Conservation (phyloP, 352 stramenopile species). For the Globisporangium spinosum region DNA sequence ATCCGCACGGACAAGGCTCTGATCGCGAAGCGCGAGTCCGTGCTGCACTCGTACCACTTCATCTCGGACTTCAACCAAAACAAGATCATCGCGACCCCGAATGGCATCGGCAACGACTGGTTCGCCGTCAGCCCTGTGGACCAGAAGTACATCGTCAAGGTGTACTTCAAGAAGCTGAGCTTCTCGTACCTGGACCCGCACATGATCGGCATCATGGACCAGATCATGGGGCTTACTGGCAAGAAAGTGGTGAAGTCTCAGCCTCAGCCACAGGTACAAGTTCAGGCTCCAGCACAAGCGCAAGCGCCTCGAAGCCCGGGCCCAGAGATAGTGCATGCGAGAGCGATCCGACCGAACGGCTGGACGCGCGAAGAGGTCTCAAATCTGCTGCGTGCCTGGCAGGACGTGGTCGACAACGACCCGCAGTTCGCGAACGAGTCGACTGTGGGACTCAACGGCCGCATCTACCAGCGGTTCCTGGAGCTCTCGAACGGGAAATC, state of each 20-base stretch:
- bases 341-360: slow-evolving; percentile 11
- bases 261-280: background rate
- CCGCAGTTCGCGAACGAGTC: slow-evolving; percentile 1
- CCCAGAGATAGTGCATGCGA: background rate
- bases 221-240: slow-evolving; percentile 2
- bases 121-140: slow-evolving; percentile 10
- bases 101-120: slow-evolving; percentile 7
- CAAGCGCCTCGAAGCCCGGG: background rate
- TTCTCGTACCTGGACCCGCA: slow-evolving; percentile 16
- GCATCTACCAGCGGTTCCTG: slow-evolving; percentile 11
- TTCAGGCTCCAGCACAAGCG: background rate
- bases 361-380: slow-evolving; percentile 17
- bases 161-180: slow-evolving; percentile 17
- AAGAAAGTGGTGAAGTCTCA: background rate
- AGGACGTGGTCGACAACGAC: background rate
- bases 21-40: slow-evolving; percentile 17
- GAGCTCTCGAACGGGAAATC: background rate
- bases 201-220: slow-evolving; percentile 11
- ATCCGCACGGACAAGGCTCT: slow-evolving; percentile 15
- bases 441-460: slow-evolving; percentile 10
- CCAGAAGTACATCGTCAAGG: slow-evolving; percentile 16
- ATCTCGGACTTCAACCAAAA: slow-evolving; percentile 17
- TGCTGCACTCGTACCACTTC: slow-evolving; percentile 18
- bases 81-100: slow-evolving; percentile 3
- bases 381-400: slow-evolving; percentile 10